Conservation (phyloP, 106 monocot species). For the Agapanthus africanus region DNA sequence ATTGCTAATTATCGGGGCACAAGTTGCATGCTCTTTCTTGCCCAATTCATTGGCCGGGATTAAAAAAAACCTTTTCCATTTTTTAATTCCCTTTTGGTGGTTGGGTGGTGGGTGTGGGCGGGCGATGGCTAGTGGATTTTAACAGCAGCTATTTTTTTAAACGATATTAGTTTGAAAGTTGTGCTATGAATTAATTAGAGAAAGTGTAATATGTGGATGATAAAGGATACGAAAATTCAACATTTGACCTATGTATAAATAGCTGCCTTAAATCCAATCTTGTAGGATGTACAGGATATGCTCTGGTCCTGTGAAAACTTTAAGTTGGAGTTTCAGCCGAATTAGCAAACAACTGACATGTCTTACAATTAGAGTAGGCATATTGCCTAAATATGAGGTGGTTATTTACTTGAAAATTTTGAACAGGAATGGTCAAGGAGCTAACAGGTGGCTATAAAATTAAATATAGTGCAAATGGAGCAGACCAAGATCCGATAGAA, state of each 20-base stretch:
- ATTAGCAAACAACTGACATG: background rate
- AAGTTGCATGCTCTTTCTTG: background rate
- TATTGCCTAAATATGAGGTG: background rate
- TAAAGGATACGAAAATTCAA: too few species aligned
- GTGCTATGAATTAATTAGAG: background rate
- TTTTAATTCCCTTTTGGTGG: too few species aligned
- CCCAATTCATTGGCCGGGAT: background rate
- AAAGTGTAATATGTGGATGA: background rate
- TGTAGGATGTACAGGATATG: too few species aligned
- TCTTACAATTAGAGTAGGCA: background rate
- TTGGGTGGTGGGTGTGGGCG: too few species aligned
- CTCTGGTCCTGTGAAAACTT: too few species aligned
- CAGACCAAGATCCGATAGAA: slow-evolving; percentile 78
- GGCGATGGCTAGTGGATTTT: too few species aligned
- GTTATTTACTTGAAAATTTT: background rate
- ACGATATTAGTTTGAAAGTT: background rate
- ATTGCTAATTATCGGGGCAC: background rate
- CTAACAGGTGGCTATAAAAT: slow-evolving; percentile 91
- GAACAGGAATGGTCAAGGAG: slow-evolving; percentile 84
- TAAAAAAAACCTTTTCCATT: too few species aligned
- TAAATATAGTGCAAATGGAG: slow-evolving; percentile 81
- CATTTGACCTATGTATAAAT: background rate
- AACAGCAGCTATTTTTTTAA: too few species aligned
- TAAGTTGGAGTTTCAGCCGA: background rate
- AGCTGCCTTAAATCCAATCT: background rate